Conservation (phyloP, 2,329 filamentous ascomycete genomes). For the Colletotrichum abscissum region DNA sequence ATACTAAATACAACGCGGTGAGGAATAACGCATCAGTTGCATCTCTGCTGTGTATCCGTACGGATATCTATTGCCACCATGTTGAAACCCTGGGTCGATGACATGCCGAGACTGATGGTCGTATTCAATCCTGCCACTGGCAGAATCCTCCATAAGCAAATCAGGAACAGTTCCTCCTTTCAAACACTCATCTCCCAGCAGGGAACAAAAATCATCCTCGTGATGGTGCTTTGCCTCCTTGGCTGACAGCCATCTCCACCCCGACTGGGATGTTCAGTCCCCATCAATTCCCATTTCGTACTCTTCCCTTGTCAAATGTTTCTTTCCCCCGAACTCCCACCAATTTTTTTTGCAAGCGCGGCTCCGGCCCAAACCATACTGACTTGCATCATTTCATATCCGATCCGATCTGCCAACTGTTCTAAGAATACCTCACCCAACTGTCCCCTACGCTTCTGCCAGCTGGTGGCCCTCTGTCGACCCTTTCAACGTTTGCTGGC, state of each 20-base stretch:
- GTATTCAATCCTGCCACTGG: background rate
- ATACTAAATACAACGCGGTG: background rate
- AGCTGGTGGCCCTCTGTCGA: slow-evolving; percentile 6
- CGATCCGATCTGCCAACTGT: slow-evolving; percentile 36
- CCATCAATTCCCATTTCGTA: slow-evolving; percentile 22
- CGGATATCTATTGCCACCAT: no score
- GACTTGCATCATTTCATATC: slow-evolving; percentile 36
- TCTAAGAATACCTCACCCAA: slow-evolving; percentile 33
- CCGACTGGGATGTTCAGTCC: slow-evolving; percentile 23
- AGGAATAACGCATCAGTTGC: background rate
- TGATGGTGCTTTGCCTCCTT: slow-evolving; percentile 33
- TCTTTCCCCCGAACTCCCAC: slow-evolving; percentile 32
- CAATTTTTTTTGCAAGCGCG: slow-evolving; percentile 30
- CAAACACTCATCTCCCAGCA: slow-evolving; percentile 31
- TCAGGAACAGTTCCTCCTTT: slow-evolving; percentile 17
- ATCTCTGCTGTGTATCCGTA: background rate
- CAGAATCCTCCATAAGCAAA: slow-evolving; percentile 19
- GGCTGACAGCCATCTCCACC: slow-evolving; percentile 31
- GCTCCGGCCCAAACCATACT: slow-evolving; percentile 32
- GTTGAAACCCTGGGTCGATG: background rate
- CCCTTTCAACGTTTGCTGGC: slow-evolving; percentile 5
- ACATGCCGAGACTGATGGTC: slow-evolving; percentile 5
- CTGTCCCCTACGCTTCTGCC: slow-evolving; percentile 11
- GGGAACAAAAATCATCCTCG: slow-evolving; percentile 26
- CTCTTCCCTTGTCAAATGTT: slow-evolving; percentile 31